Base-by-base conservation (phyloP, 2,329 filamentous ascomycete species). In the Plenodomus lindquistii region DNA sequence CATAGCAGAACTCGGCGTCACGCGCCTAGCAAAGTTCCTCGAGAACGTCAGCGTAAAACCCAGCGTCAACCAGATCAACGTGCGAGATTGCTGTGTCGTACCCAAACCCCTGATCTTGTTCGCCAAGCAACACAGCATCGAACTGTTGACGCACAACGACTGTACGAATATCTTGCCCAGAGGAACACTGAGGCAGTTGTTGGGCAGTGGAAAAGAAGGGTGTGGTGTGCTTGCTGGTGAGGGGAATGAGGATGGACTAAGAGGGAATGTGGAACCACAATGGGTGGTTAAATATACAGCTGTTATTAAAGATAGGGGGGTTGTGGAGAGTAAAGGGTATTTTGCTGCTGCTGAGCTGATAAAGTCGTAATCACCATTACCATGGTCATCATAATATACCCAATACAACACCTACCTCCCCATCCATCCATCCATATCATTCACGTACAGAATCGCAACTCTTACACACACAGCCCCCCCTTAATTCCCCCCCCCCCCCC, bases 271-370 rank as follows among this genome's bases (percentile, higher is more conserved):
- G 40, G 82, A 84, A 49, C 92, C 94, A 21, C 86, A 93, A 69
- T 99, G 94, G 93, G 94, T 97, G 21, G 87, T 93, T 59, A 96
- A 97, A 71, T 99, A 99, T 71, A 97, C 93, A 31, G 94, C 94
- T 1, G 93, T 97, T 49, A 90, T 97, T 35, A 88, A 89, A 71
- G 88, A 97, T 70, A 81, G 94, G 44, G 94, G 94, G 13, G 94
- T 99, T 8, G 93, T 99, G 57, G 94, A 99, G 79, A 96, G 94
- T 70, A 99, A 97, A 78, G 94, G 94, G 7, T 97, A 97, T 73
- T 97, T 97, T 77, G 93, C 93, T 1, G 85, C 86, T 17, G 93
- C 92, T 2, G 86, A 91, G 67, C 73, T 94, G 57, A 59, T 55
- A 18, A 56, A 61, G 11, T 53, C 44, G 24, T 53, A 48, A n/a